phyloP scores from a whole-genome alignment of 1,139 yeast genomes.

The Oligophagozyma castellii region DNA sequence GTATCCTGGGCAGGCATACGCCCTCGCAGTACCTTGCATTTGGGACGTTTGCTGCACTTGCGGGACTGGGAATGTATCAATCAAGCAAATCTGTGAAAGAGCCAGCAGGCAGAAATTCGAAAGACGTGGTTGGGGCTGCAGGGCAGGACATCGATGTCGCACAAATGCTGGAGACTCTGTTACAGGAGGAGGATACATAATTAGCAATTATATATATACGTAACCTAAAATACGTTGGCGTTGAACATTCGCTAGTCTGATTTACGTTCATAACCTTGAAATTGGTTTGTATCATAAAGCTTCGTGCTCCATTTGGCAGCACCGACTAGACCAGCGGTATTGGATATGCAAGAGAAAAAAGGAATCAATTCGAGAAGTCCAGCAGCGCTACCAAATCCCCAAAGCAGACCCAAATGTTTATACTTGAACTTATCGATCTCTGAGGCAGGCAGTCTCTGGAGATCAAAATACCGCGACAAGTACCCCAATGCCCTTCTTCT shows the following conservation, averaged over 20 bases:
- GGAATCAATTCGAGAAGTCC: conserved; percentile 24
- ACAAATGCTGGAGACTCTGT: conserved; percentile 33
- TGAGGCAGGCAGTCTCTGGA: conserved; percentile 6
- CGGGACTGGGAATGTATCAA: conserved; percentile 24
- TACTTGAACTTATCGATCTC: conserved; percentile 10
- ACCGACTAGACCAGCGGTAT: conserved; percentile 21
- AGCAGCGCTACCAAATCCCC: conserved; percentile 22
- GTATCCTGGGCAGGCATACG: conserved; percentile 49
- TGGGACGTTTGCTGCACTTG: conserved; percentile 25
- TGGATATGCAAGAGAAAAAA: conserved; percentile 18
- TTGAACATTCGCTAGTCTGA: no score
- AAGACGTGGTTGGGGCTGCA: conserved; percentile 27
- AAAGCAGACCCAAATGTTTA: conserved; percentile 14
- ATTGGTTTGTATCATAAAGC: no score
- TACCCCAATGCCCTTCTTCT: conserved; percentile 17
- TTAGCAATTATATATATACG: no score
- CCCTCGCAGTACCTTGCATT: conserved; percentile 37
- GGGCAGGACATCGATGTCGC: conserved; percentile 47
- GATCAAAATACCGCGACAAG: conserved; percentile 10
- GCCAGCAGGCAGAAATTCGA: conserved; percentile 6
- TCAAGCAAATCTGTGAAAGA: no score
- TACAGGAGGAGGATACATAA: conserved; percentile 13
- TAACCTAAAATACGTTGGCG: no score
- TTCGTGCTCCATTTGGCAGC: conserved; percentile 21
- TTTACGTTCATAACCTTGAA: no score